A percentile compares a stretch with the other conserved stretches of the same genome.
Conservation (phyloP, 2,329 filamentous ascomycete species). For the Drechslerella stenobrocha region DNA sequence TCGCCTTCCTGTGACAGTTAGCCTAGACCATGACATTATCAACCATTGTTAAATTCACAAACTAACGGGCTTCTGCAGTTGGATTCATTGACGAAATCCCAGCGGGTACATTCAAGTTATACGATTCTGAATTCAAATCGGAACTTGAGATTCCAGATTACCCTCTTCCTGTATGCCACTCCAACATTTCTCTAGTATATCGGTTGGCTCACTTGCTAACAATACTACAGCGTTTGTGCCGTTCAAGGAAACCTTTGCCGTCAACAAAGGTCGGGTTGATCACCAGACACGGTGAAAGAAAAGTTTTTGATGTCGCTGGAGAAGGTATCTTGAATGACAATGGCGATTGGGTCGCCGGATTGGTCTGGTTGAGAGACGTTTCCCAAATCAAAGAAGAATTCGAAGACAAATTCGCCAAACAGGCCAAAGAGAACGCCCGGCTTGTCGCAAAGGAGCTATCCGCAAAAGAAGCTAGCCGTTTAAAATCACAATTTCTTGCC, state of each 20-base stretch:
- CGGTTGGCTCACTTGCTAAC: conserved; percentile 1
- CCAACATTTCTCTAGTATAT: background rate
- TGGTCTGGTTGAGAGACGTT: conserved; percentile 72
- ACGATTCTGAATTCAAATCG: conserved; percentile 29
- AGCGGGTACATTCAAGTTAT: conserved; percentile 38
- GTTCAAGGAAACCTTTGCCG: conserved; percentile 23
- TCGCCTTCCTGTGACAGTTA: conserved; percentile 42
- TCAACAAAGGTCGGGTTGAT: conserved; percentile 61
- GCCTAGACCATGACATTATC: conserved; percentile 63
- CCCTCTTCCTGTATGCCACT: conserved; percentile 26
- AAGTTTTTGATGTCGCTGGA: conserved; percentile 68
- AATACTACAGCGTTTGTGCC: conserved; percentile 18
- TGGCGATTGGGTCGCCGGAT: conserved; percentile 72
- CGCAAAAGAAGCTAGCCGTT: conserved; percentile 75
- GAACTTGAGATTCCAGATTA: conserved; percentile 29
- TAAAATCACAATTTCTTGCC: conserved; percentile 68
- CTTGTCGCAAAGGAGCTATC: conserved; percentile 73
- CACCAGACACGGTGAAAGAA: conserved; percentile 60
- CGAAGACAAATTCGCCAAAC: conserved; percentile 58
- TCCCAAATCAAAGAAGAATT: conserved; percentile 72
- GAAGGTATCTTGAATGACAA: conserved; percentile 69
- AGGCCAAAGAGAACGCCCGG: conserved; percentile 71
- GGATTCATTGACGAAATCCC: conserved; percentile 43
- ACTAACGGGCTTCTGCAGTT: conserved; percentile 65
- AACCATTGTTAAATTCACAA: conserved; percentile 54